phyloP scores from a whole-genome alignment of 352 stramenopile genomes.

The Pythium aquatile region DNA sequence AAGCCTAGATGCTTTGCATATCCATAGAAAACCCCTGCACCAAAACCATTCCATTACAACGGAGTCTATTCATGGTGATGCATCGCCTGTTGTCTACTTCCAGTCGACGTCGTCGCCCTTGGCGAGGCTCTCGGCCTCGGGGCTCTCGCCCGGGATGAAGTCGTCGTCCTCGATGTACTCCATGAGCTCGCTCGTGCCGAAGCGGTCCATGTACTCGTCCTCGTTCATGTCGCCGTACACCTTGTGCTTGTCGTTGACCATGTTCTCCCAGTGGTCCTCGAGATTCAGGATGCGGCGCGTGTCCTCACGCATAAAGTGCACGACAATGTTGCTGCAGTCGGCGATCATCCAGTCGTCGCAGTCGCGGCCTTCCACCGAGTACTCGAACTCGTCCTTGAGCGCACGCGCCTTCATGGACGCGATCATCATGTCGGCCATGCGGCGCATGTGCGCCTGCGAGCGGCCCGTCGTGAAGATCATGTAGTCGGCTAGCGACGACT shows the following conservation, averaged over 20 bases:
- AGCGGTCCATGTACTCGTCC: slow-evolving; percentile 88
- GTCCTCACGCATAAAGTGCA: slow-evolving; percentile 84
- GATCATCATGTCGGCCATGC: slow-evolving; percentile 88
- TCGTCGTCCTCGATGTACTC: slow-evolving; percentile 75
- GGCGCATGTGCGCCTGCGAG: slow-evolving; percentile 83
- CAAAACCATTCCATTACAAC: not conserved
- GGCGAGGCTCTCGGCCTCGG: slow-evolving; percentile 24
- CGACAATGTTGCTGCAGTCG: slow-evolving; percentile 88
- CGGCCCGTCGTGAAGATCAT: slow-evolving; percentile 89
- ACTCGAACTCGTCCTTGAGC: slow-evolving; percentile 74
- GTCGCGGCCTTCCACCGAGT: slow-evolving; percentile 83
- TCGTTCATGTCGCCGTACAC: slow-evolving; percentile 80
- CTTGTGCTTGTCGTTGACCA: slow-evolving; percentile 80
- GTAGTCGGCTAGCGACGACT: slow-evolving; percentile 81
- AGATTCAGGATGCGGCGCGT: slow-evolving; percentile 72
- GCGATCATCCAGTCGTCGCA: slow-evolving; percentile 93
- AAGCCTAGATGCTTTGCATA: slow-evolving; percentile 2
- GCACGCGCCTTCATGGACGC: slow-evolving; percentile 74
- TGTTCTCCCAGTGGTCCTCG: slow-evolving; percentile 83
- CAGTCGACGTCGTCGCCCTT: slow-evolving; percentile 48
- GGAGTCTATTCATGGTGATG: slow-evolving; percentile 2
- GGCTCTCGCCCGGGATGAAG: slow-evolving; percentile 25
- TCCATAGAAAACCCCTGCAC: not conserved
- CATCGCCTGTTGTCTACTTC: slow-evolving; percentile 32
- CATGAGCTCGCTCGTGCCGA: slow-evolving; percentile 84